phyloP scores from a whole-genome alignment of 257 asterid genomes.

The Asclepias syriaca region DNA sequence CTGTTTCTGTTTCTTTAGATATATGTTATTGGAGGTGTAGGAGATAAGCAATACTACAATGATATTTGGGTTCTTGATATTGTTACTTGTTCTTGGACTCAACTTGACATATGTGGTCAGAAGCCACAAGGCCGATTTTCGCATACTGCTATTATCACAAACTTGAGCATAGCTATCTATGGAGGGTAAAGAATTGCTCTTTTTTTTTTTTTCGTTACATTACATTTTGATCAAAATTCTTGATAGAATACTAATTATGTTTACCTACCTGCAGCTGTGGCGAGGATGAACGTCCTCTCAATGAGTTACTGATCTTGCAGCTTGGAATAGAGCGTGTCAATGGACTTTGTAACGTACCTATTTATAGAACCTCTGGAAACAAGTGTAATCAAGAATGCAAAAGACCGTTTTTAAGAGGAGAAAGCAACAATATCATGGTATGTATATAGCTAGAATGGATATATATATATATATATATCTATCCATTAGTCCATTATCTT shows the following conservation, averaged over 20 bases:
- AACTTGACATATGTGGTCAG: slow-evolving; percentile 45
- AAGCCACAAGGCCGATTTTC: slow-evolving; percentile 83
- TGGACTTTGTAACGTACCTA: slow-evolving; percentile 23
- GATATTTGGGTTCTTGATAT: slow-evolving; percentile 83
- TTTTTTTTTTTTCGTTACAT: not conserved
- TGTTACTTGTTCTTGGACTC: slow-evolving; percentile 56
- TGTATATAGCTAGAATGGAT: no score
- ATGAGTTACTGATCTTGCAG: slow-evolving; percentile 69
- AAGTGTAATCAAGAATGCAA: slow-evolving; percentile 31
- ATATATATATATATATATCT: no score
- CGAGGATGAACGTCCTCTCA: slow-evolving; percentile 85
- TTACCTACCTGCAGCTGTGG: slow-evolving; percentile 59
- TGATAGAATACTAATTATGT: not conserved
- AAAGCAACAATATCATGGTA: slow-evolving; percentile 4
- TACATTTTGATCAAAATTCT: not conserved
- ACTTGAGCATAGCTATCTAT: slow-evolving; percentile 57
- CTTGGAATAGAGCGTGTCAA: slow-evolving; percentile 29
- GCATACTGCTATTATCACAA: slow-evolving; percentile 66
- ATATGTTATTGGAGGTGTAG: slow-evolving; percentile 84
- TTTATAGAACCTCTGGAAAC: slow-evolving; percentile 28
- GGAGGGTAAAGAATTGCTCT: slow-evolving; percentile 63
- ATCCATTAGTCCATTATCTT: no score
- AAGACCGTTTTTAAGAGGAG: slow-evolving; percentile 26
- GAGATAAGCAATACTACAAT: slow-evolving; percentile 67
- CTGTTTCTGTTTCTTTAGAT: slow-evolving; percentile 34